phyloP scores from a whole-genome alignment of 352 stramenopile species.

The Globisporangium splendens region DNA sequence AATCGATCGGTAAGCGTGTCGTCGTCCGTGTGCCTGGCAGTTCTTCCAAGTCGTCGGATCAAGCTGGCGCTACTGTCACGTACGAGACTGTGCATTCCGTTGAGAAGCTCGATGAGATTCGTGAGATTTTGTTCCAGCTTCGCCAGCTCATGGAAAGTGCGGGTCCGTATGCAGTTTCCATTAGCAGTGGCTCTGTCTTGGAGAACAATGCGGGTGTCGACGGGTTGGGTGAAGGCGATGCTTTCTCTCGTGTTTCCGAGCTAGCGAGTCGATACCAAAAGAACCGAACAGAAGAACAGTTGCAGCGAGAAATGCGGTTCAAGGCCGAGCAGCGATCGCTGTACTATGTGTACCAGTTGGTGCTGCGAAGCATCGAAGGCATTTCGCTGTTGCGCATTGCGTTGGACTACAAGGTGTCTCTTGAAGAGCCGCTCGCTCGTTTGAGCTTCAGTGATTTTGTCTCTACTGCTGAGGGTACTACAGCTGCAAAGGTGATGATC shows the following conservation, averaged over 20 bases:
- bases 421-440: constrained; percentile 62
- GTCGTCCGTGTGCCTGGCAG: constrained; percentile 19
- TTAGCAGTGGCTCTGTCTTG: constrained; percentile 52
- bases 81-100: constrained; percentile 42
- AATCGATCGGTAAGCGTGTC: constrained; percentile 50
- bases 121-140: constrained; percentile 80
- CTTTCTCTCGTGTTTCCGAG: constrained; percentile 56
- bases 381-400: constrained; percentile 71
- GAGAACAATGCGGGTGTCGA: constrained; percentile 59
- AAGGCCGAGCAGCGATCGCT: constrained; percentile 82
- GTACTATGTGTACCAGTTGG: constrained; percentile 74
- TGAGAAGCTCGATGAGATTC: constrained; percentile 65
- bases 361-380: constrained; percentile 73
- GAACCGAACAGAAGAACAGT: constrained; percentile 60
- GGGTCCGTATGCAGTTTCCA: constrained; percentile 72
- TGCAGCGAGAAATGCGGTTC: constrained; percentile 71
- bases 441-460: constrained; percentile 79
- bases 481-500: constrained; percentile 72
- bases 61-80: constrained; percentile 16
- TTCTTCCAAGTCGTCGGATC: constrained; percentile 9
- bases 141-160: constrained; percentile 78
- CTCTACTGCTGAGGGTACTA: constrained; percentile 51
- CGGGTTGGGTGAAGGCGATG: constrained; percentile 27
- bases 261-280: constrained; percentile 72
- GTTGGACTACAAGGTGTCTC: constrained; percentile 61